A percentile compares a stretch with the other conserved stretches of the same genome.
phyloP scores from a whole-genome alignment of 176 grass and related monocot species.

The Musa beccarii region DNA sequence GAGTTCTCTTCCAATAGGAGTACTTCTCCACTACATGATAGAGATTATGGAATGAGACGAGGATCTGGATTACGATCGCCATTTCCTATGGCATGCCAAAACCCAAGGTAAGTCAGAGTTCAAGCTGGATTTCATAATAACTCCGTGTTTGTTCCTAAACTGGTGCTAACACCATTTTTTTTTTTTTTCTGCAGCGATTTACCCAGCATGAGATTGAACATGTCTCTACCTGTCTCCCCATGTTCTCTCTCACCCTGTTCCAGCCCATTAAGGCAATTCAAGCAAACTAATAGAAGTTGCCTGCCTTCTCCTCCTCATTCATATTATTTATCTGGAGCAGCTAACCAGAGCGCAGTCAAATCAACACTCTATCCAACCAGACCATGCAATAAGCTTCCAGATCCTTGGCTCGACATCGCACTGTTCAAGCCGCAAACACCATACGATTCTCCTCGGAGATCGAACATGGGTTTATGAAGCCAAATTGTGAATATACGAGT shows the following conservation, averaged over 20 bases:
- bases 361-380: constrained; percentile 43
- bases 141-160: background rate
- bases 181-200: constrained; percentile 31
- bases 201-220: constrained; percentile 44
- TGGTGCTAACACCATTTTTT: background rate
- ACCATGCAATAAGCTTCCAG: constrained; percentile 28
- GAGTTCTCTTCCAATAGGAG: constrained; percentile 54
- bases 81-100: constrained; percentile 34
- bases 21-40: constrained; percentile 58
- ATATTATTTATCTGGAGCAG: constrained; percentile 73
- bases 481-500: background rate
- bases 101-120: constrained; percentile 40
- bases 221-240: constrained; percentile 79
- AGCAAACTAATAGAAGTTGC: constrained; percentile 67
- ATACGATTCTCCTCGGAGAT: constrained; percentile 63
- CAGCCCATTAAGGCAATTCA: constrained; percentile 62
- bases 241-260: constrained; percentile 52
- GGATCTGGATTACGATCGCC: constrained; percentile 27
- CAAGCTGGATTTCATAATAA: background rate
- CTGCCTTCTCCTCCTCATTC: constrained; percentile 84
- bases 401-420: constrained; percentile 42
- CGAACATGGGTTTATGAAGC: constrained; percentile 3
- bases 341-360: constrained; percentile 76
- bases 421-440: constrained; percentile 35
- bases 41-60: constrained; percentile 30